Conservation (phyloP, 495 filamentous ascomycete species). For the Lepidopterella palustris region DNA sequence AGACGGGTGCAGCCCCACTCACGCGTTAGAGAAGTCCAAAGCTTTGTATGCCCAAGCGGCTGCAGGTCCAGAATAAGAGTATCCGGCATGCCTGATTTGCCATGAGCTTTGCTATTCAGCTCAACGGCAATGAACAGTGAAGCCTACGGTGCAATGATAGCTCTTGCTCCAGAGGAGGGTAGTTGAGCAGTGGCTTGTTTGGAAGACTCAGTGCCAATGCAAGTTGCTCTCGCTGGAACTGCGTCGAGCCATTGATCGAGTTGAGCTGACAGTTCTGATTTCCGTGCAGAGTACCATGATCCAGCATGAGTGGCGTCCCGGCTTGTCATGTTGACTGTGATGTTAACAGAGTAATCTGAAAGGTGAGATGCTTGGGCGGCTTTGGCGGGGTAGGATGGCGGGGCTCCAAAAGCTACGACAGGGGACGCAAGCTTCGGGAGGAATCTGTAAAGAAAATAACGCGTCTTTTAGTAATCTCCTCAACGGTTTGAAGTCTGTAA, state of each 20-base stretch:
- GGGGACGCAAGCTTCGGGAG: too few species aligned
- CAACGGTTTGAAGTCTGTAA: not conserved
- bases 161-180: slow-evolving; percentile 69
- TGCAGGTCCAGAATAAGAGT: slow-evolving; percentile 87
- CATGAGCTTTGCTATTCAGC: slow-evolving; percentile 24
- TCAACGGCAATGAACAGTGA: not conserved
- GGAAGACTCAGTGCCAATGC: slow-evolving; percentile 34
- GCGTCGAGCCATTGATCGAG: slow-evolving; percentile 72
- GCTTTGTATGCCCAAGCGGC: slow-evolving; percentile 93
- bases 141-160: slow-evolving; percentile 93
- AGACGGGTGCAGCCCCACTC: slow-evolving; percentile 23
- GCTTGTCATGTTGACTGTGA: slow-evolving; percentile 45
- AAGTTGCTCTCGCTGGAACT: slow-evolving; percentile 55
- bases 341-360: not conserved
- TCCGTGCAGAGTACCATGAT: slow-evolving; percentile 76
- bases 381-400: not conserved
- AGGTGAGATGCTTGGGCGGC: not conserved
- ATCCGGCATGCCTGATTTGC: slow-evolving; percentile 76
- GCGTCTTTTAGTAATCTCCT: not conserved
- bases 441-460: not conserved
- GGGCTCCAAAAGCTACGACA: not conserved
- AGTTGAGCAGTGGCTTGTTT: slow-evolving; percentile 48
- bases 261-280: slow-evolving; percentile 54
- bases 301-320: slow-evolving; percentile 66
- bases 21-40: slow-evolving; percentile 78